Percentiles rank a stretch among this genome's conserved stretches.
Evolutionary conservation across 495 filamentous ascomycete species (phyloP).

Genomic region (Podospora didyma): DNA sequence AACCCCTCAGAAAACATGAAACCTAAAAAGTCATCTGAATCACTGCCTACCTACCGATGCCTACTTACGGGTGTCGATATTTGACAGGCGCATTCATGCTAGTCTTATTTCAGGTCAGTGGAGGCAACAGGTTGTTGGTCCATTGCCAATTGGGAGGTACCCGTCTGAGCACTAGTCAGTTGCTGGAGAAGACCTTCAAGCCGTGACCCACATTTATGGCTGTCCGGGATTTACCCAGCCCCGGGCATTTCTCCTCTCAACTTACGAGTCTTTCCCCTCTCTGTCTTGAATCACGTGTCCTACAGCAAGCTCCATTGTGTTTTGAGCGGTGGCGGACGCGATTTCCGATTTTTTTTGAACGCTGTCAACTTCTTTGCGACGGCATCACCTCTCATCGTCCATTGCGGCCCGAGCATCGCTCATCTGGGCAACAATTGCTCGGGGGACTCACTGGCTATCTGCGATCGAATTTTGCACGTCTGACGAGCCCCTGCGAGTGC

Average conservation of each 20-base stretch:
- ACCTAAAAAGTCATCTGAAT: too few relatives aligned
- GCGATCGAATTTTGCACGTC: slow-evolving; percentile 10
- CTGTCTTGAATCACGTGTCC: slow-evolving; percentile 26
- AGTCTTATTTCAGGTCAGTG: too few relatives aligned
- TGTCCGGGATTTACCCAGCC: neutral
- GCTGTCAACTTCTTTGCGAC: slow-evolving; percentile 28
- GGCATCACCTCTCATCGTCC: slow-evolving; percentile 23
- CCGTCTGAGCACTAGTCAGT: too few relatives aligned
- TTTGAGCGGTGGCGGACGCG: slow-evolving; percentile 18
- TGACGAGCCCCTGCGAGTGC: neutral
- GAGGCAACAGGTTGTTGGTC: too few relatives aligned
- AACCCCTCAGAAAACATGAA: too few relatives aligned
- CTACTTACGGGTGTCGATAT: too few relatives aligned
- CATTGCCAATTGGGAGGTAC: too few relatives aligned
- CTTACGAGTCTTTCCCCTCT: neutral
- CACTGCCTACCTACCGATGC: too few relatives aligned
- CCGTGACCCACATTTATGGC: neutral
- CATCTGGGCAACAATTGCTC: slow-evolving; percentile 8
- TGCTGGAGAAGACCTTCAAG: neutral
- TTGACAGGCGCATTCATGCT: too few relatives aligned
- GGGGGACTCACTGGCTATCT: slow-evolving; percentile 3
- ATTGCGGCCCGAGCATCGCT: slow-evolving; percentile 27
- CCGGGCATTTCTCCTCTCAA: neutral
- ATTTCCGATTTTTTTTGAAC: slow-evolving; percentile 20
- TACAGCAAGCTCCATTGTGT: slow-evolving; percentile 7